Evolutionary conservation across 2,329 filamentous ascomycete genomes (phyloP), one percentile per base, ranked within the genome.

Genomic region (Fusarium transvaalense): DNA sequence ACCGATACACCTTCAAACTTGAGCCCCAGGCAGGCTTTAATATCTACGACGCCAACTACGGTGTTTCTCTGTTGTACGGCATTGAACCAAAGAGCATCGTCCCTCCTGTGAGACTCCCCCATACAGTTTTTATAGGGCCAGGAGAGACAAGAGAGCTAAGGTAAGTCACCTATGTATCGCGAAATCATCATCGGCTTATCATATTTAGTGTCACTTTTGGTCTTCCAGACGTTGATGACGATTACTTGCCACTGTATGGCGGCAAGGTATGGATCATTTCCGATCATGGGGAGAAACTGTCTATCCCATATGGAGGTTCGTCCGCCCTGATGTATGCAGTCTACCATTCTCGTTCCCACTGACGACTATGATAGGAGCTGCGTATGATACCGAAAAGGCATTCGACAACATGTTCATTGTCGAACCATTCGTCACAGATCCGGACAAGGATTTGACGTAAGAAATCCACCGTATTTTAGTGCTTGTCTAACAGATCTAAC

Each of bases 211-310:
- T 79, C 31, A 54, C 42, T 6, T 80, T 80, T 56, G 64, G 57
- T 9, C 66, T 74, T 12, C 78, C 78, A 2, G 61, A 75, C 5
- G 64, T 78, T 19, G 61, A 75, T 25, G 78, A 79, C 19, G 74
- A 78, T 25, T 72, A 74, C 41, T 68, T 84, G 42, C 82, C 82
- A 1, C 65, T 83, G 6, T 84, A 84, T 60, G 78, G 80, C 38
- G 82, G 82, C 21, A 83, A 83, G 65, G 73, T 84, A 23, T 75
- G 78, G 56, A 69, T 84, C 21, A 74, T 73, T 6, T 79, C 79
- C n/a, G 75, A 76, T 42, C 79, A 80, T 35, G 78, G 78, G 10
- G 82, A 83, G 55, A 66, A 76, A 14, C 72, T 84, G 3, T 78
- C 78, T 10, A 76, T 84, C 21, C 81, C 82, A 2, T 84, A 84